Evolutionary conservation across 371 early-diverging fungal genomes (phyloP).

Genomic region (Zopfochytrium polystomum): DNA sequence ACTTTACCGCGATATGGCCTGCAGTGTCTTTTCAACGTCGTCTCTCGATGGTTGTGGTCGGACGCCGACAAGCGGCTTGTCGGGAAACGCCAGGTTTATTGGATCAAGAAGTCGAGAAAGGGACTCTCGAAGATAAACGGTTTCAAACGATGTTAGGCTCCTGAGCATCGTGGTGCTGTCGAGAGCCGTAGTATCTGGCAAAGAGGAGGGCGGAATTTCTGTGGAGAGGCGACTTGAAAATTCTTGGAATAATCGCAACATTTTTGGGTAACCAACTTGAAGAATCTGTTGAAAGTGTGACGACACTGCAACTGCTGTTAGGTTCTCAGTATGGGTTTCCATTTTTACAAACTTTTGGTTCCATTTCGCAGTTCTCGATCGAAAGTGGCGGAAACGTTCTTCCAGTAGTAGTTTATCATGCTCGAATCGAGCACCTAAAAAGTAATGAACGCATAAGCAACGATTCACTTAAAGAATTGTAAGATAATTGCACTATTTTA

Average conservation of each 20-base stretch:
- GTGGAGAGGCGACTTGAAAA: constrained; percentile 70
- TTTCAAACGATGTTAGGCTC: constrained; percentile 65
- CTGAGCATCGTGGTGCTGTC: constrained; percentile 66
- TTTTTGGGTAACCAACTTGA: constrained; percentile 70
- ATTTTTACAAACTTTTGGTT: constrained; percentile 44
- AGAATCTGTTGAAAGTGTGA: constrained; percentile 67
- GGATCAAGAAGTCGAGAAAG: constrained; percentile 61
- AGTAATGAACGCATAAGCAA: too few relatives aligned
- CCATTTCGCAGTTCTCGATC: constrained; percentile 47
- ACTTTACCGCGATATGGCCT: constrained; percentile 59
- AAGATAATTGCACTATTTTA: constrained; percentile 13
- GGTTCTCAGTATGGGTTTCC: too few relatives aligned
- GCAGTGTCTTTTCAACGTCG: constrained; percentile 53
- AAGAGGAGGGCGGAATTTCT: constrained; percentile 28
- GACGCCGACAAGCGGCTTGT: constrained; percentile 33
- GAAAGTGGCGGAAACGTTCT: constrained; percentile 40
- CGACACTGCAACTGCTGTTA: too few relatives aligned
- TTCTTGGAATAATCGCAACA: constrained; percentile 70
- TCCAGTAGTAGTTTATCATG: constrained; percentile 50
- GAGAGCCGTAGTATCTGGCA: constrained; percentile 29
- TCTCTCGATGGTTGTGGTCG: constrained; percentile 33
- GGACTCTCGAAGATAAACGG: constrained; percentile 63
- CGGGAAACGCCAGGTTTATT: constrained; percentile 59
- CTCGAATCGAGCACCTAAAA: constrained; percentile 42
- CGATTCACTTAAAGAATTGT: too few relatives aligned